Evolutionary conservation across 257 asterid species (phyloP).

Genomic region (Solanum stenotomum): DNA sequence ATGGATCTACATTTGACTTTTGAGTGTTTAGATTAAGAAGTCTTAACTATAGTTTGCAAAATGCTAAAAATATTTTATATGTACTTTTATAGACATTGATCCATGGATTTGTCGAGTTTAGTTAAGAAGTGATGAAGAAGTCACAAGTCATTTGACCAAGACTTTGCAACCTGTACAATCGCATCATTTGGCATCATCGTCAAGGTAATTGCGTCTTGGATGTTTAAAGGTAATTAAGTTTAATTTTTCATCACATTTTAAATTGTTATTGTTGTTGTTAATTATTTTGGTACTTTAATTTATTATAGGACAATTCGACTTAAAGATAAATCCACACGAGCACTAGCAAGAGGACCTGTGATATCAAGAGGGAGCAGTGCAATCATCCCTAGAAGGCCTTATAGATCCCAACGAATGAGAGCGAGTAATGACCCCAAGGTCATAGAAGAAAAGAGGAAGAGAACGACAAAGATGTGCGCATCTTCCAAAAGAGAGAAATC

Average conservation of each 20-base stretch:
- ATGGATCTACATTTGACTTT: too few relatives aligned
- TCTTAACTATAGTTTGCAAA: neutral
- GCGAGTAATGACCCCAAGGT: neutral
- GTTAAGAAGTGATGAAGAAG: neutral
- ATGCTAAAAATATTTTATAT: too few relatives aligned
- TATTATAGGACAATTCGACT: neutral
- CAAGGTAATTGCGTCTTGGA: neutral
- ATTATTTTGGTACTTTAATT: neutral
- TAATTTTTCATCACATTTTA: neutral
- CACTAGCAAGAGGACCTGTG: neutral
- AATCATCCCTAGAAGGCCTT: neutral
- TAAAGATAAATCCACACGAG: neutral
- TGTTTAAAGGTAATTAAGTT: neutral
- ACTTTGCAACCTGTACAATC: neutral
- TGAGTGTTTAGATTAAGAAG: too few relatives aligned
- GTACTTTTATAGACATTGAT: too few relatives aligned
- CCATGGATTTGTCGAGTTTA: too few relatives aligned
- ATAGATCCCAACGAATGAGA: neutral
- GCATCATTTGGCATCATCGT: neutral
- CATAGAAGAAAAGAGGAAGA: neutral
- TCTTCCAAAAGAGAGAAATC: neutral
- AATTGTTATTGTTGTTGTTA: neutral
- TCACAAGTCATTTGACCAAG: neutral
- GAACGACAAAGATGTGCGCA: neutral
- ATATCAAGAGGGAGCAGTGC: neutral